Conservation (phyloP, 2,329 filamentous ascomycete genomes). For the Aureobasidium sp. region DNA sequence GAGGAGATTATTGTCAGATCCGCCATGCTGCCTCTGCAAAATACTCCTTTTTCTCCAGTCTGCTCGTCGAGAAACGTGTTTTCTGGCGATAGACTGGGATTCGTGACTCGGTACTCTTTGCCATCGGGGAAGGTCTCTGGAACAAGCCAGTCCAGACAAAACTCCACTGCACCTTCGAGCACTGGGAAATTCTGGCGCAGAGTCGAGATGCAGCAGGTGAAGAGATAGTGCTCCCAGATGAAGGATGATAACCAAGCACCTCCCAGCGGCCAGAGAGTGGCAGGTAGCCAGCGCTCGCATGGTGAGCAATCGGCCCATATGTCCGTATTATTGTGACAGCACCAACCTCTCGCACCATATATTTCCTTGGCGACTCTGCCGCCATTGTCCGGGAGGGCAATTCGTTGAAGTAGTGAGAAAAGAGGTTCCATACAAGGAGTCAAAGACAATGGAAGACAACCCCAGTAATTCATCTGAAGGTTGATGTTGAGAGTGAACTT, state of each 20-base stretch:
- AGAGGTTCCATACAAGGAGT: conserved; percentile 37
- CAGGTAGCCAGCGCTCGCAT: conserved; percentile 24
- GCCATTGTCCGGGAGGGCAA: conserved; percentile 26
- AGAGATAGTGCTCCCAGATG: conserved; percentile 13
- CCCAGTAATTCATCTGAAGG: conserved; percentile 50
- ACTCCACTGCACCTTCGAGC: conserved; percentile 1
- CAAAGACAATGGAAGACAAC: conserved; percentile 22
- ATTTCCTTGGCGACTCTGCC: conserved; percentile 19
- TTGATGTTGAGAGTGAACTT: conserved; percentile 50
- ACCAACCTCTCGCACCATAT: conserved; percentile 23
- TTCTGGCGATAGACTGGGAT: neutral
- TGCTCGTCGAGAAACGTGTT: neutral
- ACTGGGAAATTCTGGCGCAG: neutral
- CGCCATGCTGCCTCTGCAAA: neutral
- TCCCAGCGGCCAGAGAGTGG: conserved; percentile 25
- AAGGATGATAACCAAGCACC: conserved; percentile 25
- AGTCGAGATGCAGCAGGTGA: neutral
- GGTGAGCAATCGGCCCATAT: conserved; percentile 25
- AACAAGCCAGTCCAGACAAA: neutral
- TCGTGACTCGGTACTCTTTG: neutral
- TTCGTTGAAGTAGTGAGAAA: conserved; percentile 35
- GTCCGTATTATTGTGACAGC: conserved; percentile 26
- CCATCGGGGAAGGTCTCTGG: neutral
- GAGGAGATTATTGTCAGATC: conserved; percentile 1
- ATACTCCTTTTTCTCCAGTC: neutral